Base-by-base conservation (phyloP, 345 rosid genomes). In the Eucalyptus camaldulensis region DNA sequence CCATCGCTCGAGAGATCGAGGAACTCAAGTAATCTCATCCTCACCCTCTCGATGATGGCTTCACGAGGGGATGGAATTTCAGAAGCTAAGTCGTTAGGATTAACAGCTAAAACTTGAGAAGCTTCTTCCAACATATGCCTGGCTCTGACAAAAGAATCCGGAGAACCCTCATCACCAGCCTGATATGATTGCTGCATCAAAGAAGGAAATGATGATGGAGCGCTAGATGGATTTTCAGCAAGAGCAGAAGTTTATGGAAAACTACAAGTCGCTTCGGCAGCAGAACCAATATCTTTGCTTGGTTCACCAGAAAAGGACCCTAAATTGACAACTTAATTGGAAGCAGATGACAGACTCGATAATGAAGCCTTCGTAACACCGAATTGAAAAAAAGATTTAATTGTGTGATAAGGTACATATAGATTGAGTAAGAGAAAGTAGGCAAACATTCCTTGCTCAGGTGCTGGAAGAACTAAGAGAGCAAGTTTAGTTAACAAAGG, bases 241-340 rank as follows among this genome's bases (percentile, higher is more conserved):
- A 15, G 76, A 31, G 5, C 17, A n/a, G 76, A 1, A 13, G 37
- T 14, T 7, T 31, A 65, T 1, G 76, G 76, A 65, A 65, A n/a
- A n/a, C 16, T 31, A 14, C 72, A 7, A 8, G 76, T n/a, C 9
- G 1, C 2, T n/a, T 1, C 5, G 3, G 19, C 37, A n/a, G 5
- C 76, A 0, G 72, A 65, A n/a, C 21, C 76, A 15, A 14, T 31
- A n/a, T n/a, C 37, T 65, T 16, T n/a, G 8, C 29, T 65, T 15
- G 17, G 33, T 31, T 65, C 76, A 65, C 76, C 17, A 14, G 72
- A n/a, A n/a, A 16, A 65, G 33, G 72, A n/a, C 8, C 10, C 72
- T 14, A 14, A n/a, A 29, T 65, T 7, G 37, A n/a, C 72, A 65
- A 15, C 33, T 65, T 65, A 31, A 65, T 65, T n/a, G 3, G 16